A percentile compares a stretch with the other conserved stretches of the same genome.
Evolutionary conservation across 352 stramenopile genomes (phyloP).

Genomic region (Phytophthora meadii): DNA sequence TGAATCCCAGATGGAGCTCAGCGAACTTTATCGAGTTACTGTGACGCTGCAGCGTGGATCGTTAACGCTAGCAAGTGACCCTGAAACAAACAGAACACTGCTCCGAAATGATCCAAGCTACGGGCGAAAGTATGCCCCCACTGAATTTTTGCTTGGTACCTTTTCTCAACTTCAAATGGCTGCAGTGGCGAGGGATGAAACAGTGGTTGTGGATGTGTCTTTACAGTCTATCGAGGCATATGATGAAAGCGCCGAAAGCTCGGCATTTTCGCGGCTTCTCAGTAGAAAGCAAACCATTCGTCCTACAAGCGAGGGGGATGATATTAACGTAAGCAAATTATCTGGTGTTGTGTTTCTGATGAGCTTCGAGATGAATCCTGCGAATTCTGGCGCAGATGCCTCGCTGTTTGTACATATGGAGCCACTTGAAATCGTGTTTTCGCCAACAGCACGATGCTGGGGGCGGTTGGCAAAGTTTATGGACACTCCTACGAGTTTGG

Average conservation of each 20-base stretch:
- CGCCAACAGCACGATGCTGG: constrained; percentile 86
- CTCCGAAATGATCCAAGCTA: constrained; percentile 71
- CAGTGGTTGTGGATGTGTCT: constrained; percentile 84
- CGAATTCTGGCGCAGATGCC: constrained; percentile 69
- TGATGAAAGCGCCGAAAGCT: constrained; percentile 88
- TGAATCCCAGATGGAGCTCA: constrained; percentile 46
- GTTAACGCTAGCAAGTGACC: constrained; percentile 77
- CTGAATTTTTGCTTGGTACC: constrained; percentile 78
- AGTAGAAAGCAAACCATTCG: constrained; percentile 67
- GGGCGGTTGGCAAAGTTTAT: constrained; percentile 74
- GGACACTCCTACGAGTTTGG: constrained; percentile 79
- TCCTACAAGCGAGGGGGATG: constrained; percentile 51
- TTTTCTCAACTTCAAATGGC: constrained; percentile 84
- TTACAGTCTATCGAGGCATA: constrained; percentile 88
- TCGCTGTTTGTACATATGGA: constrained; percentile 87
- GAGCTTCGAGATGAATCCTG: constrained; percentile 84
- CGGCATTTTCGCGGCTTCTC: constrained; percentile 81
- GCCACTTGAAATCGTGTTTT: constrained; percentile 87
- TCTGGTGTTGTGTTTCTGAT: constrained; percentile 81
- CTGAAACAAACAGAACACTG: constrained; percentile 70
- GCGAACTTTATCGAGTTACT: constrained; percentile 76
- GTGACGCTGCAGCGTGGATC: constrained; percentile 78
- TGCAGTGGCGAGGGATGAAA: constrained; percentile 69
- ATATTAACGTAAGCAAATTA: constrained; percentile 69
- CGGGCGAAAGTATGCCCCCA: constrained; percentile 70